Conservation (phyloP, 106 monocot genomes). For the Agapanthus africanus region DNA sequence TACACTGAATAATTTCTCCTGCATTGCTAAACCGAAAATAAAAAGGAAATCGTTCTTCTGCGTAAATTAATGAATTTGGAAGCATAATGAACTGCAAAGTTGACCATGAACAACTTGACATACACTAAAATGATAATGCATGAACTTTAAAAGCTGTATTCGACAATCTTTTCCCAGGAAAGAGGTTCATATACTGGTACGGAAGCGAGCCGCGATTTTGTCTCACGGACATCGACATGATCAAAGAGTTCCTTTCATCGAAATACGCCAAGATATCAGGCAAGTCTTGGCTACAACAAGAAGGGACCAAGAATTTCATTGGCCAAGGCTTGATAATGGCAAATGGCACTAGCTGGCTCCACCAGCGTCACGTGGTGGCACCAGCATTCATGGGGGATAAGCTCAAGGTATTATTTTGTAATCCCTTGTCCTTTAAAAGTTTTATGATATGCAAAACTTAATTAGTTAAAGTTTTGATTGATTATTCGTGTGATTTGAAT, state of each 20-base stretch:
- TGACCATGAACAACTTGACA: too few relatives aligned
- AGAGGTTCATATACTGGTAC: slow-evolving; percentile 79
- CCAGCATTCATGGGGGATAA: slow-evolving; percentile 87
- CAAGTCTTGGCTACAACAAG: slow-evolving; percentile 79
- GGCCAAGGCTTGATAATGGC: slow-evolving; percentile 86
- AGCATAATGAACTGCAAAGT: too few relatives aligned
- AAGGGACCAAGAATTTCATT: slow-evolving; percentile 82
- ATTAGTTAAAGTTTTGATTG: background rate
- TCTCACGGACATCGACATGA: slow-evolving; percentile 71
- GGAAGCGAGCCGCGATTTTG: slow-evolving; percentile 94
- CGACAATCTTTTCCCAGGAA: too few relatives aligned
- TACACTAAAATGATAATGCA: too few relatives aligned
- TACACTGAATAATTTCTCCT: too few relatives aligned
- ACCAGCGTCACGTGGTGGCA: slow-evolving; percentile 81
- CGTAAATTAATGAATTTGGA: too few relatives aligned
- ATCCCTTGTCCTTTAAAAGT: background rate
- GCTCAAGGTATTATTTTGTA: slow-evolving; percentile 52
- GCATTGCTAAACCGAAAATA: too few relatives aligned
- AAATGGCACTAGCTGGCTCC: slow-evolving; percentile 75
- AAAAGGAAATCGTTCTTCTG: too few relatives aligned
- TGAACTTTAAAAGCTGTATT: too few relatives aligned
- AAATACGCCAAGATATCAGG: slow-evolving; percentile 53
- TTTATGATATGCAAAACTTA: too few relatives aligned
- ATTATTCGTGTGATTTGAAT: background rate
- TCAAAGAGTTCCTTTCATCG: slow-evolving; percentile 80